A percentile compares a stretch with the other conserved stretches of the same genome.
Evolutionary conservation across 148 eudicot species (phyloP).

Genomic region (Rhododendron mucronatum): DNA sequence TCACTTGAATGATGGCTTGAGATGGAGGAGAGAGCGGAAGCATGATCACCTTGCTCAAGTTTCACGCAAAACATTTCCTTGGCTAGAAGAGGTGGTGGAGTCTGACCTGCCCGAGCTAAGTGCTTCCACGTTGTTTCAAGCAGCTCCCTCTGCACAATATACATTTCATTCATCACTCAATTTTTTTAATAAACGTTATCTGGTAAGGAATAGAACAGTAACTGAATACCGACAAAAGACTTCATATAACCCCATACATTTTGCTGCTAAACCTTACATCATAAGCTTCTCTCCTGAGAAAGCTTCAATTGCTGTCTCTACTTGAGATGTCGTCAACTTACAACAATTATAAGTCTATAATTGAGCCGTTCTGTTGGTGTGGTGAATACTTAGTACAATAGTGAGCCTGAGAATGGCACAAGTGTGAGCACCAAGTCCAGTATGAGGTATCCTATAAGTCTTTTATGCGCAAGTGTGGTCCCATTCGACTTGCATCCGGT

Average conservation of each 20-base stretch:
- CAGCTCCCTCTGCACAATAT: conserved; percentile 35
- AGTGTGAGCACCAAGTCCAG: not conserved
- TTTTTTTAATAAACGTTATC: not conserved
- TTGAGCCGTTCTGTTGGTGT: not conserved
- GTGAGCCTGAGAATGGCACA: not conserved
- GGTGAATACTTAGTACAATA: not conserved
- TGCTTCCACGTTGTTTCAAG: conserved; percentile 80
- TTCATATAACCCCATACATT: not conserved
- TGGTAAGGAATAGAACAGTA: not conserved
- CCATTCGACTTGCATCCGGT: not conserved
- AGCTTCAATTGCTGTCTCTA: not conserved
- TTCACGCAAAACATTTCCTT: conserved; percentile 63
- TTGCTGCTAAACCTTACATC: not conserved
- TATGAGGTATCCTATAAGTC: not conserved
- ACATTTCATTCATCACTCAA: not conserved
- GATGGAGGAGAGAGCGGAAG: conserved; percentile 53
- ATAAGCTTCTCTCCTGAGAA: not conserved
- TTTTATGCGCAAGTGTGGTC: not conserved
- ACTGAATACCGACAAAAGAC: not conserved
- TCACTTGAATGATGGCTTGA: conserved; percentile 38
- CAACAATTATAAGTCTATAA: not conserved
- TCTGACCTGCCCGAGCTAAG: conserved; percentile 39
- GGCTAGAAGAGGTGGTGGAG: conserved; percentile 61
- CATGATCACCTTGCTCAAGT: conserved; percentile 43
- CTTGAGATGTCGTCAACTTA: not conserved